phyloP scores from a whole-genome alignment of 2,329 filamentous ascomycete genomes.

The Colletotrichum lindemuthianum region DNA sequence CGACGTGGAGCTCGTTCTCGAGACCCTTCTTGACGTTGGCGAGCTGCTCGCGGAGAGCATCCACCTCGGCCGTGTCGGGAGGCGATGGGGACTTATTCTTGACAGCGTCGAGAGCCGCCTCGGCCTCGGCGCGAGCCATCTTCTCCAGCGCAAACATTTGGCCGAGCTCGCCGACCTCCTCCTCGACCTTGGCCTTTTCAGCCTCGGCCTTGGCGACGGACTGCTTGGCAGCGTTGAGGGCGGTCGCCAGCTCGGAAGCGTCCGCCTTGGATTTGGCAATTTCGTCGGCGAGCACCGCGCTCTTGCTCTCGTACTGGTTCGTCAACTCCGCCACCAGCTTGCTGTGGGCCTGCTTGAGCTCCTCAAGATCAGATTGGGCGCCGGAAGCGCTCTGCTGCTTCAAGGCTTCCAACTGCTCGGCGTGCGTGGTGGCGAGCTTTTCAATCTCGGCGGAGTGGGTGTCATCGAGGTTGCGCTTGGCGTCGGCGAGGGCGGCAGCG shows the following conservation, averaged over 20 bases:
- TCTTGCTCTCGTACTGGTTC: slow-evolving; percentile 49
- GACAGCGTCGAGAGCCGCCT: slow-evolving; percentile 69
- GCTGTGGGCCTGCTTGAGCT: slow-evolving; percentile 49
- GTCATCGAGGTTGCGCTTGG: slow-evolving; percentile 56
- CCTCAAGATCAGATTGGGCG: slow-evolving; percentile 55
- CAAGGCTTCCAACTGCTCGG: slow-evolving; percentile 52
- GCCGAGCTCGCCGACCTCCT: slow-evolving; percentile 60
- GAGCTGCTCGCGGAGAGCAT: slow-evolving; percentile 62
- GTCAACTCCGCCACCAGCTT: slow-evolving; percentile 54
- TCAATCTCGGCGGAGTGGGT: slow-evolving; percentile 59
- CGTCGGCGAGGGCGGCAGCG: slow-evolving; percentile 55
- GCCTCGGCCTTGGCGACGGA: slow-evolving; percentile 44
- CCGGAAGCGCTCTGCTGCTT: slow-evolving; percentile 50
- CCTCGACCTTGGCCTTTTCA: slow-evolving; percentile 55
- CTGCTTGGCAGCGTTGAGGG: slow-evolving; percentile 48
- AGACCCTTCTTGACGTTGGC: slow-evolving; percentile 58
- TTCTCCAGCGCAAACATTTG: slow-evolving; percentile 67
- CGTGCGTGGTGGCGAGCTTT: slow-evolving; percentile 55
- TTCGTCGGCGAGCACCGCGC: slow-evolving; percentile 42
- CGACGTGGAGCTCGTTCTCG: slow-evolving; percentile 52
- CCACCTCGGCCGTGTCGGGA: slow-evolving; percentile 62
- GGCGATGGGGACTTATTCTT: slow-evolving; percentile 64
- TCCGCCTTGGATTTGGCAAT: slow-evolving; percentile 45
- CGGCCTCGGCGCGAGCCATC: slow-evolving; percentile 67
- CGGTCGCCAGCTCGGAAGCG: slow-evolving; percentile 44